Percentiles rank a stretch among this genome's conserved stretches.
Evolutionary conservation across 2,329 filamentous ascomycete species (phyloP).

Genomic region (Colletotrichum zoysiae): DNA sequence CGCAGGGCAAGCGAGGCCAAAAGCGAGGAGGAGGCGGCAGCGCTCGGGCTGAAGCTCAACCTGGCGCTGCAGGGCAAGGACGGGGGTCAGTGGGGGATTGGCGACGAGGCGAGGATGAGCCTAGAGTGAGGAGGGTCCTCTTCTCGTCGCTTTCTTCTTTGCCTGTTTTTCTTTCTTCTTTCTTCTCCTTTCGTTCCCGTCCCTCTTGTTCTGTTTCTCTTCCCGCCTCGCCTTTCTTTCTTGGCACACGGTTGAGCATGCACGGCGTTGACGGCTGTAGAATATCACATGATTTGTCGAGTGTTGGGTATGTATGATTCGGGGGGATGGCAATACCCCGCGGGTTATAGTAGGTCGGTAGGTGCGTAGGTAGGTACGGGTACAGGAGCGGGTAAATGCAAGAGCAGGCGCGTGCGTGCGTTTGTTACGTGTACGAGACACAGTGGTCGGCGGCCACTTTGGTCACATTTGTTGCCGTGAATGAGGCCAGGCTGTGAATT

Average conservation of each 20-base stretch:
- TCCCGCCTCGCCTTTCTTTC: neutral
- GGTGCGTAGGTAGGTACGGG: neutral
- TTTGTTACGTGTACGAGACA: slow-evolving; percentile 13
- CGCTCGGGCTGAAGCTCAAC: slow-evolving; percentile 60
- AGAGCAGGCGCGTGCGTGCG: neutral
- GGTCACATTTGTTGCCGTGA: slow-evolving; percentile 4
- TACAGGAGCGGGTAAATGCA: neutral
- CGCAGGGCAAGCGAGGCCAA: slow-evolving; percentile 58
- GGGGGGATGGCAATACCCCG: neutral
- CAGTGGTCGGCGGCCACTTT: neutral
- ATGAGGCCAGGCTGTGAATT: neutral
- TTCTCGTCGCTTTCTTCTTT: neutral
- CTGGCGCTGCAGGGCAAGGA: slow-evolving; percentile 68
- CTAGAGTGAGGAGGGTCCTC: slow-evolving; percentile 67
- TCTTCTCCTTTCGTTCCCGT: neutral
- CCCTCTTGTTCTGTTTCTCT: too few species aligned
- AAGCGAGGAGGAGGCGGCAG: slow-evolving; percentile 58
- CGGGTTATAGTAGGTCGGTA: neutral
- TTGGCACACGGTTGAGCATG: slow-evolving; percentile 18
- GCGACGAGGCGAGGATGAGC: slow-evolving; percentile 87
- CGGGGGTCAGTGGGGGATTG: slow-evolving; percentile 79
- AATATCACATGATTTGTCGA: slow-evolving; percentile 1
- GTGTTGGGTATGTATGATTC: slow-evolving; percentile 19
- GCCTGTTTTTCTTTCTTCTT: neutral
- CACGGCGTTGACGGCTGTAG: slow-evolving; percentile 34